A percentile compares a stretch with the other conserved stretches of the same genome.
Conservation (phyloP, 345 rosid genomes). For the Ceriops decandra region DNA sequence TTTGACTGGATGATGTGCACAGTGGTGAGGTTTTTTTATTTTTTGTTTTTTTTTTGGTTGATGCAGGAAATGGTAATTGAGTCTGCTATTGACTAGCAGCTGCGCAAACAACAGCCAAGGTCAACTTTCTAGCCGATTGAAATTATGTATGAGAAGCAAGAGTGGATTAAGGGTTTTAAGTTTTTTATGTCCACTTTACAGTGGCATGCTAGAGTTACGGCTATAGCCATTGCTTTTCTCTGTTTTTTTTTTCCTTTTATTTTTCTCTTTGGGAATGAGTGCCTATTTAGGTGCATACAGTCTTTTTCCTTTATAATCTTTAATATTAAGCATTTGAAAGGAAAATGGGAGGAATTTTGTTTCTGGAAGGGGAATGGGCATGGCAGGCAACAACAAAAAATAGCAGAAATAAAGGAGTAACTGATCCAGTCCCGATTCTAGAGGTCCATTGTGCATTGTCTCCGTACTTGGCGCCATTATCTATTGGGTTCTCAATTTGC, state of each 20-base stretch:
- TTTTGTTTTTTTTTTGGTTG: constrained; percentile 1
- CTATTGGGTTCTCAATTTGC: too few species aligned
- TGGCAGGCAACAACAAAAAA: neutral
- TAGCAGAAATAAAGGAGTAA: neutral
- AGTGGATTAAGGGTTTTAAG: constrained; percentile 14
- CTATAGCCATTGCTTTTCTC: constrained; percentile 15
- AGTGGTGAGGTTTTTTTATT: neutral
- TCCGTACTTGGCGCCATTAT: too few species aligned
- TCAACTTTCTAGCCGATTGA: constrained; percentile 10
- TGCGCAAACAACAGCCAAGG: constrained; percentile 14
- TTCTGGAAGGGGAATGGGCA: neutral
- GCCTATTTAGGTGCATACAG: constrained; percentile 4
- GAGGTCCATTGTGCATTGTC: neutral
- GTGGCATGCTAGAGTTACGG: constrained; percentile 12
- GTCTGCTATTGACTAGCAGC: constrained; percentile 44
- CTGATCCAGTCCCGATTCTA: neutral
- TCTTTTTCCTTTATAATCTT: constrained; percentile 9
- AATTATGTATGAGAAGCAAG: constrained; percentile 17
- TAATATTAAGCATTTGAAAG: constrained; percentile 8
- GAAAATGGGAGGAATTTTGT: constrained; percentile 8
- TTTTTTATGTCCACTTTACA: neutral
- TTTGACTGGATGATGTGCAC: neutral
- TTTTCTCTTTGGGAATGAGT: neutral
- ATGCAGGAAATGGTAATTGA: constrained; percentile 81
- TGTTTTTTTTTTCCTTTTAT: constrained; percentile 4